Conservation (phyloP, 176 grass and related monocot genomes). For the Thinopyrum elongatum region DNA sequence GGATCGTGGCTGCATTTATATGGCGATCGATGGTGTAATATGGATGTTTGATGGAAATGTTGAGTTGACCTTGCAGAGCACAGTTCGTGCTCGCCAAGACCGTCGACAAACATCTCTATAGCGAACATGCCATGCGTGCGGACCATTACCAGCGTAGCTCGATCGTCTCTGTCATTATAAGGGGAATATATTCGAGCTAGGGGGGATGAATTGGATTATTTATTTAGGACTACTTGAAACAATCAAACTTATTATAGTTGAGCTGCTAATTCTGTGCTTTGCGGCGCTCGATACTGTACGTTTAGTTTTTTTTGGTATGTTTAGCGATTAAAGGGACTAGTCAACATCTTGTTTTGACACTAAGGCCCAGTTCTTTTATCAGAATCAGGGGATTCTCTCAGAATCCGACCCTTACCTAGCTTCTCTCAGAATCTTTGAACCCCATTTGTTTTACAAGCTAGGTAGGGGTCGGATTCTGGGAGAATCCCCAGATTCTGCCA, state of each 20-base stretch:
- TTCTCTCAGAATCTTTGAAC: no score
- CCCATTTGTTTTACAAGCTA: no score
- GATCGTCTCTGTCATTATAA: not conserved
- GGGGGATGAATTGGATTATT: not conserved
- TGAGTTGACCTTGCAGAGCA: not conserved
- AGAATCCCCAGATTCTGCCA: no score
- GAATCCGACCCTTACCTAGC: no score
- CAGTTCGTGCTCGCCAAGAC: constrained; percentile 1
- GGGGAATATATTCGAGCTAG: not conserved
- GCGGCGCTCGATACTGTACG: not conserved
- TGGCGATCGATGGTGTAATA: not conserved
- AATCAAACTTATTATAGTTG: not conserved
- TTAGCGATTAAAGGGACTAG: no score
- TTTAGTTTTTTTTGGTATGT: not conserved
- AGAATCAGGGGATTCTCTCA: no score
- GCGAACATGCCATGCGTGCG: not conserved
- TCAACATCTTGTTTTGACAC: not conserved
- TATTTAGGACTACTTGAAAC: not conserved
- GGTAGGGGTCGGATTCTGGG: no score
- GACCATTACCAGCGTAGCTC: not conserved
- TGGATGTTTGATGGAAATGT: not conserved
- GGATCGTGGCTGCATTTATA: not conserved
- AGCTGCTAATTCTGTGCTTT: not conserved
- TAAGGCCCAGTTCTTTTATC: no score
- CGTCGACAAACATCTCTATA: no score